Percentiles rank a stretch among this genome's conserved stretches.
These are phyloP conservation scores for Allantophomopsis lycopodina DNA, from an alignment of 2,329 filamentous ascomycete species.

Conservation along the genomic window DNA sequence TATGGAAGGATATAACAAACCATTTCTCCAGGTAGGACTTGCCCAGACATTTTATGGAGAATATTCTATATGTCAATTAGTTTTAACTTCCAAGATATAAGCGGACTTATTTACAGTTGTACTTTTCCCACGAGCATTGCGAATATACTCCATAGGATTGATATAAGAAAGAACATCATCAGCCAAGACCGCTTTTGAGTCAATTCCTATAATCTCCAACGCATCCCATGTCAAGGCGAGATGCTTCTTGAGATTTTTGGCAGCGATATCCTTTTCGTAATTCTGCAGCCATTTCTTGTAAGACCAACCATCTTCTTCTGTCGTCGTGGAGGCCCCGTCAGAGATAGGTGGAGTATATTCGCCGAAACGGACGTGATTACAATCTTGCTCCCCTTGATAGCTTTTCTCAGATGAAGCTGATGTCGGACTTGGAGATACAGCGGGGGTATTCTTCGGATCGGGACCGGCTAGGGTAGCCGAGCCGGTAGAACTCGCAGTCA, in stretches of 20 bases:
- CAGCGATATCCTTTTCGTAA: constrained; percentile 1
- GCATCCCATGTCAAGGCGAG: constrained; percentile 3
- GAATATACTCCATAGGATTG: constrained; percentile 2
- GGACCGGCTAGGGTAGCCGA: too few species aligned
- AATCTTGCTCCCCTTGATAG: too few species aligned
- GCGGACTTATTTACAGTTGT: neutral
- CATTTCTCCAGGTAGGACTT: constrained; percentile 4
- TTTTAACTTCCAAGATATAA: neutral
- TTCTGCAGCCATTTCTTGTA: constrained; percentile 2
- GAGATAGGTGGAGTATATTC: too few species aligned
- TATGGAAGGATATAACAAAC: neutral
- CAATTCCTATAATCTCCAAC: constrained; percentile 2
- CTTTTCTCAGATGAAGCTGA: too few species aligned
- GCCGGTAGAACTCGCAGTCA: too few species aligned
- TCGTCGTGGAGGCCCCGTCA: too few species aligned
- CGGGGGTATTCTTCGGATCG: too few species aligned
- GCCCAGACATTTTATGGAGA: constrained; percentile 2
- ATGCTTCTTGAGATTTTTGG: constrained; percentile 1
- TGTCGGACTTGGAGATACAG: too few species aligned
- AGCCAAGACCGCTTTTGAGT: constrained; percentile 3
- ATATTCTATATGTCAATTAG: constrained; percentile 1
- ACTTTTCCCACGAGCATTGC: neutral
- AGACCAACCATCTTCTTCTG: neutral
- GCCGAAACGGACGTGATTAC: too few species aligned
- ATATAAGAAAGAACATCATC: constrained; percentile 2